phyloP scores from a whole-genome alignment of 441 rosid genomes.

The Adansonia gregorii region DNA sequence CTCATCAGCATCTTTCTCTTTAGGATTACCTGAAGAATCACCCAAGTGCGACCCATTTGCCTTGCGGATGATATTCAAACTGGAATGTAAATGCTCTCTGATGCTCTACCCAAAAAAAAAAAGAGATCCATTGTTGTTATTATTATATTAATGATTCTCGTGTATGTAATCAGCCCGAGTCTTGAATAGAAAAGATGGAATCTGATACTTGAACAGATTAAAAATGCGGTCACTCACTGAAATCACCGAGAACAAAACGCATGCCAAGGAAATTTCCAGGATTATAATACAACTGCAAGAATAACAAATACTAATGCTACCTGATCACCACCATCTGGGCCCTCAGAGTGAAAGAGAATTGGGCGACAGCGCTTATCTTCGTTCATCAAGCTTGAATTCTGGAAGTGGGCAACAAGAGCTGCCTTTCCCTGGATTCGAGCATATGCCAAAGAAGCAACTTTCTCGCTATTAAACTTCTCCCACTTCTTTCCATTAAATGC shows the following conservation, averaged over 20 bases:
- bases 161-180: not conserved
- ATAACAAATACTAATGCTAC: slow-evolving; percentile 38
- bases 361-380: slow-evolving; percentile 99
- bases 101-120: slow-evolving; percentile 32
- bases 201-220: not conserved
- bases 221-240: not conserved
- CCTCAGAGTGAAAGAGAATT: slow-evolving; percentile 78
- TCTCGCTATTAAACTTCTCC: slow-evolving; percentile 99
- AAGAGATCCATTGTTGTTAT: not conserved
- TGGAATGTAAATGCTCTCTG: slow-evolving; percentile 50
- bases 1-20: slow-evolving; percentile 31
- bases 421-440: slow-evolving; percentile 95
- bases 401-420: slow-evolving; percentile 94
- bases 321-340: slow-evolving; percentile 63
- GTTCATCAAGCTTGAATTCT: slow-evolving; percentile 99
- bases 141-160: not conserved
- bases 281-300: not conserved
- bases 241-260: not conserved
- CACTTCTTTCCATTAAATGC: slow-evolving; percentile 98
- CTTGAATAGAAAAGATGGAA: not conserved
- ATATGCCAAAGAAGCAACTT: slow-evolving; percentile 95
- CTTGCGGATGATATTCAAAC: slow-evolving; percentile 52
- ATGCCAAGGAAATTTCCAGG: not conserved
- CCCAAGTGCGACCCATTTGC: slow-evolving; percentile 42
- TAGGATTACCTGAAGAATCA: slow-evolving; percentile 46